Conservation (phyloP, 306 rosid species). For the Prunus fruticosa region DNA sequence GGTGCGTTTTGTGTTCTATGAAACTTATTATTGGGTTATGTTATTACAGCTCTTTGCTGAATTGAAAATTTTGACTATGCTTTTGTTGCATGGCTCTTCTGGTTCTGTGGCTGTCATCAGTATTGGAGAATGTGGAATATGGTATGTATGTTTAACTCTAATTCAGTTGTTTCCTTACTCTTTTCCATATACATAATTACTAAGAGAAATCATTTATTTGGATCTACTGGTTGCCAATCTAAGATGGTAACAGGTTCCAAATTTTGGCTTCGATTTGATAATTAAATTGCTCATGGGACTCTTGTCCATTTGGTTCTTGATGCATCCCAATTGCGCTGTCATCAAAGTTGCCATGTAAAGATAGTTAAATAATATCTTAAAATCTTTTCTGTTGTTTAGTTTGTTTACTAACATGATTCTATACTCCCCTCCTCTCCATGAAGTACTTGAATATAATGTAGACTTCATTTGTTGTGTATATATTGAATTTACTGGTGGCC, state of each 20-base stretch:
- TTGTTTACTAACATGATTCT: neutral
- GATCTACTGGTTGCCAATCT: neutral
- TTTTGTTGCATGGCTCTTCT: constrained; percentile 34
- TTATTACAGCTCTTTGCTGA: constrained; percentile 14
- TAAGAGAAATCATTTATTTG: too few relatives aligned
- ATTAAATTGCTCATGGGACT: neutral
- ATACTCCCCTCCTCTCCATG: neutral
- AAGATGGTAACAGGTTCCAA: neutral
- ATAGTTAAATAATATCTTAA: neutral
- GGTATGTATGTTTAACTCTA: constrained; percentile 49
- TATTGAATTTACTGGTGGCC: neutral
- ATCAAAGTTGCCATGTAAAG: neutral
- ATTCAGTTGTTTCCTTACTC: neutral
- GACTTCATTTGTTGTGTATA: neutral
- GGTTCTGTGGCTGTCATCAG: constrained; percentile 56
- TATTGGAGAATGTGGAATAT: constrained; percentile 99
- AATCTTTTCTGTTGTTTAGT: neutral
- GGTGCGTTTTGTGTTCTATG: constrained; percentile 41
- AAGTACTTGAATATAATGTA: neutral
- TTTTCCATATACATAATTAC: neutral
- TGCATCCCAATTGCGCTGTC: neutral
- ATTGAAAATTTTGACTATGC: constrained; percentile 24
- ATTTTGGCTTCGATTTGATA: neutral
- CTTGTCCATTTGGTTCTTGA: neutral
- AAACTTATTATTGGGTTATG: constrained; percentile 18